These are phyloP conservation scores for Leishmania tarentolae DNA, from an alignment of 208 protist species.

Conservation along the genomic window DNA sequence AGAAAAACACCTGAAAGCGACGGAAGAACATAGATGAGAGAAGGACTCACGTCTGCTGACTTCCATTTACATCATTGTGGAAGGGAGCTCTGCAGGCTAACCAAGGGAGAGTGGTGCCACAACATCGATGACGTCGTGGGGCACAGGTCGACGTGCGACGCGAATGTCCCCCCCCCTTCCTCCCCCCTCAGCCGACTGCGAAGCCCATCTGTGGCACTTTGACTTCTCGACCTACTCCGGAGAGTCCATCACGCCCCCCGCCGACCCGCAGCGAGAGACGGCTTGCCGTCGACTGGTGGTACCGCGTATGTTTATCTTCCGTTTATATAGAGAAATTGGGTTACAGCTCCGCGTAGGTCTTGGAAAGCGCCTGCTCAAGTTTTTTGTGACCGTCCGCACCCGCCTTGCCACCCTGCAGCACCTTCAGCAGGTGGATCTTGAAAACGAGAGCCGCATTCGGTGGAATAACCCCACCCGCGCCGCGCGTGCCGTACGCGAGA, in stretches of 20 bases:
- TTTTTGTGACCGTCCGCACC: slow-evolving; percentile 50
- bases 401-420: slow-evolving; percentile 59
- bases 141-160: not conserved
- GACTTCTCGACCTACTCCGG: not conserved
- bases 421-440: slow-evolving; percentile 76
- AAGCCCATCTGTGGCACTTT: not conserved
- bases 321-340: not conserved
- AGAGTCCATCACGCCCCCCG: not conserved
- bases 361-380: slow-evolving; percentile 53
- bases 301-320: not conserved
- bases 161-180: not conserved
- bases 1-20: not conserved
- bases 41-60: not conserved
- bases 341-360: slow-evolving; percentile 60
- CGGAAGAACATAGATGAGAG: not conserved
- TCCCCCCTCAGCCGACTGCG: not conserved
- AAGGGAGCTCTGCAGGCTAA: not conserved
- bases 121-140: not conserved
- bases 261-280: not conserved
- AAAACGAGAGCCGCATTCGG: slow-evolving; percentile 74
- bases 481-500: slow-evolving; percentile 76
- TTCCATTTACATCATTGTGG: not conserved
- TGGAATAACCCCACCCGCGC: slow-evolving; percentile 65
- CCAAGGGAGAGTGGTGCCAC: not conserved
- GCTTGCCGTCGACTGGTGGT: not conserved